Evolutionary conservation across 1,284 basidiomycete genomes (phyloP).

Genomic region (Singerocomus rubriflavus): DNA sequence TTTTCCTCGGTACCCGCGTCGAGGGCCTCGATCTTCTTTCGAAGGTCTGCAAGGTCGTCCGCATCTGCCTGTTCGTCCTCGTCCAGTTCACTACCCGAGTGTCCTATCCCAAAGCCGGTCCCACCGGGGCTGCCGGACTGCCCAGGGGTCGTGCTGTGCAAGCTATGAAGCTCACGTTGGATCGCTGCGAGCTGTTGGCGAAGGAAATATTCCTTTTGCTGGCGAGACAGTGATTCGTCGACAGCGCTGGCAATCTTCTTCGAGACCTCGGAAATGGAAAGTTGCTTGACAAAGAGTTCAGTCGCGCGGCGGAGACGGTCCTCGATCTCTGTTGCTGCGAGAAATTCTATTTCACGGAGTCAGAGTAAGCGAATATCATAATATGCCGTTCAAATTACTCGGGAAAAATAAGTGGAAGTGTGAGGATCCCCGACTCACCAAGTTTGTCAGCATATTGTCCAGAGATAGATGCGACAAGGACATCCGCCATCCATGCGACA

Average conservation of each 20-base stretch:
- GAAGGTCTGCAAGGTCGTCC: slow-evolving; percentile 76
- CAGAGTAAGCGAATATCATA: slow-evolving; percentile 4
- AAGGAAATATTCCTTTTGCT: slow-evolving; percentile 80
- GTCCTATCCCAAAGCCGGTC: slow-evolving; percentile 18
- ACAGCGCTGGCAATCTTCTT: slow-evolving; percentile 76
- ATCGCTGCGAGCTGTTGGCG: slow-evolving; percentile 88
- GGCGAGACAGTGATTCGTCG: slow-evolving; percentile 74
- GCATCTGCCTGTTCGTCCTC: slow-evolving; percentile 75
- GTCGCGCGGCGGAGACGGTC: slow-evolving; percentile 62
- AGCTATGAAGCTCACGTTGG: slow-evolving; percentile 75
- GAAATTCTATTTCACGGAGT: slow-evolving; percentile 48
- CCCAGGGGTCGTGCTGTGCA: slow-evolving; percentile 37
- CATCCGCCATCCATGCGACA: slow-evolving; percentile 70
- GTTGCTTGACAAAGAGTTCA: slow-evolving; percentile 65
- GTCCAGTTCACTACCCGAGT: slow-evolving; percentile 49
- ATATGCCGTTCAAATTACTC: neutral
- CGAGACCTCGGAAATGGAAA: slow-evolving; percentile 72
- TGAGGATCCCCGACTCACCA: slow-evolving; percentile 41
- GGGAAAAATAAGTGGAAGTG: neutral
- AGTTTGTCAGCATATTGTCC: slow-evolving; percentile 68
- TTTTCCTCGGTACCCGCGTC: slow-evolving; percentile 72
- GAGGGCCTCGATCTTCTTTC: slow-evolving; percentile 78
- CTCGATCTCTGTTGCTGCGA: slow-evolving; percentile 54
- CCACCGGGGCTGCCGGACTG: slow-evolving; percentile 11
- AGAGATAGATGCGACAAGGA: slow-evolving; percentile 61